Evolutionary conservation across 2,329 filamentous ascomycete genomes (phyloP).

Genomic region (Myriosclerotinia curreyana): DNA sequence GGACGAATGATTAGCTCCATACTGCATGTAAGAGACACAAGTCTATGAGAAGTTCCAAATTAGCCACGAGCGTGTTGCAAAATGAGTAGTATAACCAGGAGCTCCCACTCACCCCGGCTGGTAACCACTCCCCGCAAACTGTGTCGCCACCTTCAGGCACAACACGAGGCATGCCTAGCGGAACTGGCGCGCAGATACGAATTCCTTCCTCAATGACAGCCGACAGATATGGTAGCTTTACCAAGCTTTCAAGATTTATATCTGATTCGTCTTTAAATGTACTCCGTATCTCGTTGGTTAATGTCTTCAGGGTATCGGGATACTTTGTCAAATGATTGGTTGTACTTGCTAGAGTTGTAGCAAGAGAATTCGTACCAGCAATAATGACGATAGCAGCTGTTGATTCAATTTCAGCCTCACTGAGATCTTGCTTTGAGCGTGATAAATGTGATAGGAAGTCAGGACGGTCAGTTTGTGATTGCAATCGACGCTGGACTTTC

Average conservation of each 20-base stretch:
- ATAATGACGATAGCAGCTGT: conserved; percentile 22
- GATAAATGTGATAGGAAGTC: conserved; percentile 39
- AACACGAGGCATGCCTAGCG: conserved; percentile 10
- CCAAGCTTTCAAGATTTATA: conserved; percentile 39
- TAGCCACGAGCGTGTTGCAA: conserved; percentile 6
- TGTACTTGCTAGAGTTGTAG: conserved; percentile 26
- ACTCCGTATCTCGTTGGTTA: conserved; percentile 43
- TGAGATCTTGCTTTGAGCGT: conserved; percentile 25
- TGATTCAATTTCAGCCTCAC: conserved; percentile 18
- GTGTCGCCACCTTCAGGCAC: conserved; percentile 12
- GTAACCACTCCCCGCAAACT: conserved; percentile 19
- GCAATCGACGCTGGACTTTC: conserved; percentile 23
- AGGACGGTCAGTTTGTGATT: conserved; percentile 34
- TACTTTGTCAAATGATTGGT: conserved; percentile 36
- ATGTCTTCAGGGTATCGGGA: conserved; percentile 36
- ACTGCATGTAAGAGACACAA: conserved; percentile 19
- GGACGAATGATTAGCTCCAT: conserved; percentile 12
- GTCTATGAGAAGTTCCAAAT: conserved; percentile 15
- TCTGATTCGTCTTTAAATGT: conserved; percentile 41
- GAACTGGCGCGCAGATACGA: conserved; percentile 21
- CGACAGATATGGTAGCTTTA: conserved; percentile 12
- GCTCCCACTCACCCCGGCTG: conserved; percentile 14
- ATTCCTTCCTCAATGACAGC: conserved; percentile 20
- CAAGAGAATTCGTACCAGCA: conserved; percentile 25
- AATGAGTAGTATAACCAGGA: conserved; percentile 6